Evolutionary conservation across 2,329 filamentous ascomycete species (phyloP), one percentile per base, ranked within the genome.

Genomic region (Scytalidium sp.): DNA sequence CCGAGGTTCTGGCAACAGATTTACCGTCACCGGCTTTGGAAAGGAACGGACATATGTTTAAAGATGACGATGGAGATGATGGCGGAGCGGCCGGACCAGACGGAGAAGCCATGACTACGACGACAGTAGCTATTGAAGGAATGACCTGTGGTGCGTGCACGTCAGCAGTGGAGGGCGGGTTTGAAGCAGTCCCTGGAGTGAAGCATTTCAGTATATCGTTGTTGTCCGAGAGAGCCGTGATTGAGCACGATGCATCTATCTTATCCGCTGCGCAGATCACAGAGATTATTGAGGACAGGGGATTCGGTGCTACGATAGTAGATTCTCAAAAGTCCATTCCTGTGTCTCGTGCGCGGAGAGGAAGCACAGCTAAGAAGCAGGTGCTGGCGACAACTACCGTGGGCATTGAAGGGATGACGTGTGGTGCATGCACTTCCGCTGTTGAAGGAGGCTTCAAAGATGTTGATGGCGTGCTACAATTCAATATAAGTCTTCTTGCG

Each of bases 341-440:
- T 45, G 50, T 51, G 3, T 60, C 66, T 52, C 65, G 65, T 50
- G 43, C 54, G 54, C 52, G 56, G 56, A 60, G 56, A 45, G 62
- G 64, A 54, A 60, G 55, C 43, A 45, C 51, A 9, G 45, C 36
- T 19, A 55, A 29, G 32, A 59, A 51, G 45, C 54, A 67, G 58
- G 70, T 72, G 45, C 62, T 80, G 3, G 76, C 85, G 50, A 89
- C 83, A 1, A 97, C 92, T 0, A 97, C 92, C 0, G 79, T 99
- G 17, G 84, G 88, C 3, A 89, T 99, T 48, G 90, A 94, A 58
- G 94, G 94, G 45, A 99, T 99, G 94, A 99, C 94, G 1, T 97
- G 94, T 65, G 93, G 93, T 19, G 90, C 94, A 40, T 99, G 94
- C 69, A 97, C 94, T 1, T 93, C 93, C 1, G 91, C 93, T 5